Evolutionary conservation across 768 basidiomycete species (phyloP).

Genomic region (Rhodotorula graminis): DNA sequence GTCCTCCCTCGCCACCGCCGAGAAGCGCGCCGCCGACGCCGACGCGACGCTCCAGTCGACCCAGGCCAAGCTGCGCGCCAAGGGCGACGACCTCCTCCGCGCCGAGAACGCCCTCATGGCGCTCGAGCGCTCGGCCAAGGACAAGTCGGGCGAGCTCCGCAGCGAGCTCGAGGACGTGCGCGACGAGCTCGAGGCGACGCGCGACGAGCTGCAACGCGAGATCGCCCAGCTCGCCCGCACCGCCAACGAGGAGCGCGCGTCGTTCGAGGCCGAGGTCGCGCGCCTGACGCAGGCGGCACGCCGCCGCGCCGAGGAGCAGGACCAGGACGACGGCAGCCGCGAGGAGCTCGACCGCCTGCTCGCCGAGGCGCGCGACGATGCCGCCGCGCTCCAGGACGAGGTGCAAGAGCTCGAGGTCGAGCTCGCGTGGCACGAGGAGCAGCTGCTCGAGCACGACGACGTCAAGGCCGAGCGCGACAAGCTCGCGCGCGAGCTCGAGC

Average conservation of each 20-base stretch:
- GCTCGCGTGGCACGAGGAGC: constrained; percentile 25
- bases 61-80: constrained; percentile 1
- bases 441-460: neutral
- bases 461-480: neutral
- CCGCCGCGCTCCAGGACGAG: neutral
- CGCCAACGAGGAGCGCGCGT: neutral
- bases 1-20: neutral
- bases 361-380: neutral
- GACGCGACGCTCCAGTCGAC: neutral
- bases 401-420: constrained; percentile 21
- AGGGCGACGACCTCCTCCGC: constrained; percentile 12
- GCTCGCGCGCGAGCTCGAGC: constrained; percentile 7
- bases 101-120: constrained; percentile 23
- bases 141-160: neutral
- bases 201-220: constrained; percentile 8
- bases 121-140: constrained; percentile 7
- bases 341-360: constrained; percentile 17
- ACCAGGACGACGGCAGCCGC: neutral
- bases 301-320: neutral
- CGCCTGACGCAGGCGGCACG: neutral
- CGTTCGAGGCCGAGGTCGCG: neutral
- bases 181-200: constrained; percentile 15
- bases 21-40: constrained; percentile 3
- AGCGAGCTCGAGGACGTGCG: constrained; percentile 11
- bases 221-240: neutral